Percentiles rank a stretch among this genome's conserved stretches.
These are phyloP conservation scores for Knufia petricola DNA, from an alignment of 2,329 filamentous ascomycete species.

Conservation along the genomic window DNA sequence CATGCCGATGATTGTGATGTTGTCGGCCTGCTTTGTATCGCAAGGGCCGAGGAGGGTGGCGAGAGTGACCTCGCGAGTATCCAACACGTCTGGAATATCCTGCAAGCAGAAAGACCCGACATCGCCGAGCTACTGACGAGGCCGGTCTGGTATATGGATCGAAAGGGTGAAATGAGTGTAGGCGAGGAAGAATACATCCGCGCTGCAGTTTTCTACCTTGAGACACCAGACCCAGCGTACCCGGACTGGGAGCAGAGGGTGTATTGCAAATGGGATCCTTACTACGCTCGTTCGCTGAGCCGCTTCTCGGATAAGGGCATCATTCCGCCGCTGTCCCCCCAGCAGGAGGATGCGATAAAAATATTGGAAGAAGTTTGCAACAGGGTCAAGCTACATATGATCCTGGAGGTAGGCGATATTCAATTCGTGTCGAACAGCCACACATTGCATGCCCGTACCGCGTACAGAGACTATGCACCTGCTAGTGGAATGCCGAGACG, in stretches of 20 bases:
- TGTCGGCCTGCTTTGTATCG: conserved; percentile 72
- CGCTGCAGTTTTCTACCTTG: conserved; percentile 65
- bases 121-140: conserved; percentile 64
- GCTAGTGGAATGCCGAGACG: conserved; percentile 41
- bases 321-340: conserved; percentile 61
- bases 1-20: conserved; percentile 76
- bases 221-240: conserved; percentile 44
- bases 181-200: conserved; percentile 68
- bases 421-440: conserved; percentile 78
- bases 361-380: conserved; percentile 70
- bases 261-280: conserved; percentile 83
- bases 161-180: conserved; percentile 69
- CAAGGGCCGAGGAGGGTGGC: conserved; percentile 68
- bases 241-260: conserved; percentile 46
- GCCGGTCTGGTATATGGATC: conserved; percentile 86
- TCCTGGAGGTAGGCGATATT: conserved; percentile 77
- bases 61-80: conserved; percentile 73
- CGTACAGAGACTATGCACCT: conserved; percentile 62
- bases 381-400: conserved; percentile 67
- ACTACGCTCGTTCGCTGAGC: conserved; percentile 67
- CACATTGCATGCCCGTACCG: conserved; percentile 70
- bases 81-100: conserved; percentile 71
- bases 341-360: conserved; percentile 57
- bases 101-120: conserved; percentile 66
- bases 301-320: conserved; percentile 64